Percentiles rank a stretch among this genome's conserved stretches.
These are phyloP conservation scores for Mucor mucedo DNA, from an alignment of 371 early-diverging fungal genomes.

Conservation along the genomic window DNA sequence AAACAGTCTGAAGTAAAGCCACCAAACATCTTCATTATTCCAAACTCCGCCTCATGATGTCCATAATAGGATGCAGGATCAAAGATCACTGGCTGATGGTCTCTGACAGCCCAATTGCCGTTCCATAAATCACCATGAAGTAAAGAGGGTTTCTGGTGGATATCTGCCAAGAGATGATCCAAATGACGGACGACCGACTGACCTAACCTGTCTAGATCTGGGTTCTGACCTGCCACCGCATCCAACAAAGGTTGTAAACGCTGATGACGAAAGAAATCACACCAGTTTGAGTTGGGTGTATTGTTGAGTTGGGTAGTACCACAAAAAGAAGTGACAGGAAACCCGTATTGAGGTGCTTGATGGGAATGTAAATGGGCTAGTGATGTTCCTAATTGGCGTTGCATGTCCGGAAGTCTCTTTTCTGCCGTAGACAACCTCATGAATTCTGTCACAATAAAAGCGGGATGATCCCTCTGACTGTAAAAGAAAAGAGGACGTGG, in stretches of 20 bases:
- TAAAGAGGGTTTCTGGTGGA: constrained; percentile 10
- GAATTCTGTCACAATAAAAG: constrained; percentile 27
- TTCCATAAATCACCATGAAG: constrained; percentile 46
- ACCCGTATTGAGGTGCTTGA: constrained; percentile 29
- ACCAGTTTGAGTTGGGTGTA: constrained; percentile 32
- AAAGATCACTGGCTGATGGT: constrained; percentile 29
- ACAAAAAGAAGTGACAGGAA: constrained; percentile 37
- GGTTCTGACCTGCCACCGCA: constrained; percentile 12
- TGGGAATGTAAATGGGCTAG: constrained; percentile 30
- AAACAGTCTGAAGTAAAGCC: constrained; percentile 25
- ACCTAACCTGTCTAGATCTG: constrained; percentile 19
- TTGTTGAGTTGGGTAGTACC: constrained; percentile 41
- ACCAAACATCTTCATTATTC: constrained; percentile 48
- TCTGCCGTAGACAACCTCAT: not conserved
- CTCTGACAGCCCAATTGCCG: constrained; percentile 37
- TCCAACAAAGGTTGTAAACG: constrained; percentile 29
- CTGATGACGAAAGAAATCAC: constrained; percentile 30
- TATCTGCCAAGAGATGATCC: constrained; percentile 22
- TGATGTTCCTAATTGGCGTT: constrained; percentile 6
- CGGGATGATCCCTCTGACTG: not conserved
- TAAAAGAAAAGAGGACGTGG: constrained; percentile 17
- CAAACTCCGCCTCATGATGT: constrained; percentile 41
- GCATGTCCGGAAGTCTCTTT: not conserved
- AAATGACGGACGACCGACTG: not conserved
- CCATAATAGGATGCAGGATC: constrained; percentile 44